Evolutionary conservation across 768 basidiomycete genomes (phyloP).

Genomic region (Suillus subaureus): DNA sequence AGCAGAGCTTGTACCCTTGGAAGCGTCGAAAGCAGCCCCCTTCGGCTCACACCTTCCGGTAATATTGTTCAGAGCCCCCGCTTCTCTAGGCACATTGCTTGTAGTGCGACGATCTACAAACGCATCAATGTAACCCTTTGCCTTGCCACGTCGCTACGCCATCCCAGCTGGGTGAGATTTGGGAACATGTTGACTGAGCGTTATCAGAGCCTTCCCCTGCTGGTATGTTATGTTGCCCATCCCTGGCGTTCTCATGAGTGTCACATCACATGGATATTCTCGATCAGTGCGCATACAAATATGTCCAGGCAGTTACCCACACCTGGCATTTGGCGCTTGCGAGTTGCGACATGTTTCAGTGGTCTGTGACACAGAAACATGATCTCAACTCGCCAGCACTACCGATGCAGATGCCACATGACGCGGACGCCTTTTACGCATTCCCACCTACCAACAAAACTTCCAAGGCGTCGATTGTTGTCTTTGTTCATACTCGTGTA

Average conservation of each 20-base stretch:
- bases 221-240: too few relatives aligned
- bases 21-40: too few relatives aligned
- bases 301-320: neutral
- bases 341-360: neutral
- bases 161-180: neutral
- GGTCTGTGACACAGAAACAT: neutral
- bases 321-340: neutral
- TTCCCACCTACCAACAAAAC: neutral
- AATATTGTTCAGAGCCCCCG: neutral
- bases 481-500: neutral
- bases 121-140: neutral
- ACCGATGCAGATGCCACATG: neutral
- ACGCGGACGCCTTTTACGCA: neutral
- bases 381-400: neutral
- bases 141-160: neutral
- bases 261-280: neutral
- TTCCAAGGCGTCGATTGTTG: neutral
- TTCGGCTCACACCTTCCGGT: too few relatives aligned
- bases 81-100: neutral
- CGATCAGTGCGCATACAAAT: neutral
- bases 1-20: too few relatives aligned
- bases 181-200: too few relatives aligned
- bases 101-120: neutral
- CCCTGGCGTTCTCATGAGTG: neutral
- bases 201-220: too few relatives aligned